A percentile compares a stretch with the other conserved stretches of the same genome.
Evolutionary conservation across 805 yeast species (phyloP).

Genomic region (Diddensiella transvaalensis): DNA sequence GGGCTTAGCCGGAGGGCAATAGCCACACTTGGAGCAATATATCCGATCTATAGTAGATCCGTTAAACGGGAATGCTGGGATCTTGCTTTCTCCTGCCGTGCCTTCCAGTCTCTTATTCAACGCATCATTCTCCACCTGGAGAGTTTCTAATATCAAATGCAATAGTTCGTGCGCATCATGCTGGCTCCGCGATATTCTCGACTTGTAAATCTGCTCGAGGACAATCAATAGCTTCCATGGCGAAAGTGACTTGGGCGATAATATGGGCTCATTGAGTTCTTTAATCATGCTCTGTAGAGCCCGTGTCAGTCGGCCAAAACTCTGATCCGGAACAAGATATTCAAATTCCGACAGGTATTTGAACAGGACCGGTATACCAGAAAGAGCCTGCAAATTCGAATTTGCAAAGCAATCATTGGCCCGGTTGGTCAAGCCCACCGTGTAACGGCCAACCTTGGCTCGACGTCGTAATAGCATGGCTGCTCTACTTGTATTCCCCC

Average conservation of each 20-base stretch:
- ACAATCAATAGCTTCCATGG: conserved; percentile 77
- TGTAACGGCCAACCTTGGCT: conserved; percentile 41
- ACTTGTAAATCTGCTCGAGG: conserved; percentile 67
- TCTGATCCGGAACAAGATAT: conserved; percentile 7
- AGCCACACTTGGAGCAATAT: conserved; percentile 64
- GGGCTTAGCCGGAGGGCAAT: conserved; percentile 53
- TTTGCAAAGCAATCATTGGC: conserved; percentile 93
- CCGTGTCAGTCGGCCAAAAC: conserved; percentile 18
- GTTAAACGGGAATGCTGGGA: conserved; percentile 70
- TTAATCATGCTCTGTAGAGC: conserved; percentile 22
- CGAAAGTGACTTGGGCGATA: conserved; percentile 51
- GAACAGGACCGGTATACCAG: conserved; percentile 26
- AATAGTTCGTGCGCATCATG: conserved; percentile 95
- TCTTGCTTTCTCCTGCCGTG: conserved; percentile 8
- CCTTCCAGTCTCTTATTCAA: conserved; percentile 9
- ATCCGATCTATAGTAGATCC: conserved; percentile 66
- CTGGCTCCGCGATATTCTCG: conserved; percentile 74
- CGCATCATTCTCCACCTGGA: conserved; percentile 57
- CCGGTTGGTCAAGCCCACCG: conserved; percentile 79
- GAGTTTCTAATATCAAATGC: conserved; percentile 73
- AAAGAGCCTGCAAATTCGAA: conserved; percentile 66
- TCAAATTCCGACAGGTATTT: conserved; percentile 23
- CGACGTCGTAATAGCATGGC: conserved; percentile 10
- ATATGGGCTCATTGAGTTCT: conserved; percentile 59
- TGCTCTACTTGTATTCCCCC: background rate